Conservation (phyloP, 805 yeast species). For the Barnettozyma vustinii region DNA sequence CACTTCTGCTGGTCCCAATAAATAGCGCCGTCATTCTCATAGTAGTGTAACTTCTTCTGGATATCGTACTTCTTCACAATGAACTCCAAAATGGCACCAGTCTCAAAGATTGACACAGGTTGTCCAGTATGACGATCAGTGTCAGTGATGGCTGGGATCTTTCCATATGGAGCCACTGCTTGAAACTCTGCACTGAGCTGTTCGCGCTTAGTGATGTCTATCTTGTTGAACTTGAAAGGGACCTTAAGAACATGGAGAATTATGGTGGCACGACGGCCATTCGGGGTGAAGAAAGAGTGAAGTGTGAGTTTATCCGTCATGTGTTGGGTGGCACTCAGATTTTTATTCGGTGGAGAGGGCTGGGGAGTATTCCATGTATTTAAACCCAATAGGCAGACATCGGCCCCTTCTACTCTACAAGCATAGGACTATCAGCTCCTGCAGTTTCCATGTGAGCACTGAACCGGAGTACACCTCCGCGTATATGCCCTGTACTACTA, state of each 20-base stretch:
- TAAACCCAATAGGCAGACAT: no score
- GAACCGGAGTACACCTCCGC: no score
- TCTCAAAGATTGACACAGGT: constrained; percentile 38
- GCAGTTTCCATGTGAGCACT: no score
- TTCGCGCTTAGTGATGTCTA: constrained; percentile 2
- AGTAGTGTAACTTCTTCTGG: constrained; percentile 33
- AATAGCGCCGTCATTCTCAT: constrained; percentile 27
- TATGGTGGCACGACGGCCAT: constrained; percentile 1
- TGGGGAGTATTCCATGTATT: no score
- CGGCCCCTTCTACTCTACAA: no score
- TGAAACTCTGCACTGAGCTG: not conserved
- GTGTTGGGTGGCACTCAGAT: no score
- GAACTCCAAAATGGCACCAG: constrained; percentile 45
- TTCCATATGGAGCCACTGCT: constrained; percentile 49
- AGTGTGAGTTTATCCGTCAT: not conserved
- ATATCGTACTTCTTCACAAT: constrained; percentile 49
- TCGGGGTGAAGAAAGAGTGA: constrained; percentile 2
- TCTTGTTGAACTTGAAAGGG: not conserved
- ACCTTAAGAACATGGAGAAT: not conserved
- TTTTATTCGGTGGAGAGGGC: no score
- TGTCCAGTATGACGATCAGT: constrained; percentile 28
- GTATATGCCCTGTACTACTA: no score
- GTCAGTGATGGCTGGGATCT: constrained; percentile 46
- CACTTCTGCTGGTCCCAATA: constrained; percentile 48
- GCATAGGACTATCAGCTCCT: no score